These are phyloP conservation scores for Chlorella ohadii DNA, from an alignment of 139 green algal species.

Conservation along the genomic window DNA sequence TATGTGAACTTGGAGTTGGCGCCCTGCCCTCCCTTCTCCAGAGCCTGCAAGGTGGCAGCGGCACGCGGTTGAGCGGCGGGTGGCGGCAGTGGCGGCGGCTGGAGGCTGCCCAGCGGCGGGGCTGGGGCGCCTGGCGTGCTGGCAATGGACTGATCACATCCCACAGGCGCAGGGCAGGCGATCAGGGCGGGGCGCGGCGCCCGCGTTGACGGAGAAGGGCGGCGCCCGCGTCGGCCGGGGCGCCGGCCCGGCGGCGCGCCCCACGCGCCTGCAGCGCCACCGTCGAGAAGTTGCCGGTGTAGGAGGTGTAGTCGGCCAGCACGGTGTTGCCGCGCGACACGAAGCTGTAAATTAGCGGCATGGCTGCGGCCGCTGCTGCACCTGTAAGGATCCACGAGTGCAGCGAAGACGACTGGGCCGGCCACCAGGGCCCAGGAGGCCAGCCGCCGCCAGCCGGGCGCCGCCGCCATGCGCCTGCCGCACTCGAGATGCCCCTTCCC, in stretches of 20 bases:
- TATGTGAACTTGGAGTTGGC: constrained; percentile 70
- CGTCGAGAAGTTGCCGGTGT: constrained; percentile 92
- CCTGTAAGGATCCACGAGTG: background rate
- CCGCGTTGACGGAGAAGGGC: background rate
- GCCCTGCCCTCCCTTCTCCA: constrained; percentile 62
- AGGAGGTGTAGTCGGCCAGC: constrained; percentile 92
- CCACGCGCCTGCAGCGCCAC: constrained; percentile 79
- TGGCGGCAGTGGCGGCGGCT: background rate
- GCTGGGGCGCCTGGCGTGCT: too few species aligned
- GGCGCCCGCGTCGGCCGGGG: background rate
- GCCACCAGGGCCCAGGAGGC: too few species aligned
- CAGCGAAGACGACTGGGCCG: background rate
- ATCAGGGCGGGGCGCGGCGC: too few species aligned
- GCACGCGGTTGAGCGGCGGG: background rate
- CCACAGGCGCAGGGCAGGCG: too few species aligned
- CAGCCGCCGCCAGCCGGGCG: too few species aligned
- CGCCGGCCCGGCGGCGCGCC: background rate
- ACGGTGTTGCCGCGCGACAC: constrained; percentile 76
- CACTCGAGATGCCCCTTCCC: too few species aligned
- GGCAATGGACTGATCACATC: too few species aligned
- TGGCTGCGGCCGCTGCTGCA: constrained; percentile 30
- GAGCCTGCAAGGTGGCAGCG: constrained; percentile 36
- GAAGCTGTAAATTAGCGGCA: constrained; percentile 89
- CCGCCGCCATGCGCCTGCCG: too few species aligned
- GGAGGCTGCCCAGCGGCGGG: too few species aligned